These are phyloP conservation scores for Artemisia annua DNA, from an alignment of 129 eudicot genomes.

Conservation along the genomic window DNA sequence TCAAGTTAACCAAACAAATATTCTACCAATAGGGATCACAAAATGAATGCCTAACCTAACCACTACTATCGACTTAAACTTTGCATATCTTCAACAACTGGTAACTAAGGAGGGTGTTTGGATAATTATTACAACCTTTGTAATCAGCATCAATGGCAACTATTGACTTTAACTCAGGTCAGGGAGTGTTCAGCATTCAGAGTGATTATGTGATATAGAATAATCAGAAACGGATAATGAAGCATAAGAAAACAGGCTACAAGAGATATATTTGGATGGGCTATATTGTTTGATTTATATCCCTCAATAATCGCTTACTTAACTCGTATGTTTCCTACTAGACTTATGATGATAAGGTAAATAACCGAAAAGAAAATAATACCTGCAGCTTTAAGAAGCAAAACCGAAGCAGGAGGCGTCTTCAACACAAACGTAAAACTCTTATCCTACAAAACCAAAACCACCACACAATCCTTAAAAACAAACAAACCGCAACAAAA, in stretches of 20 bases:
- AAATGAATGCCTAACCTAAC: neutral
- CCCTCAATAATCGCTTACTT: neutral
- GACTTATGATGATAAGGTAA: neutral
- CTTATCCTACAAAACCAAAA: constrained; percentile 57
- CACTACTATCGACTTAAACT: neutral
- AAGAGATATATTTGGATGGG: too few relatives aligned
- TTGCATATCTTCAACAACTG: neutral
- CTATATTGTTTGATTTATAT: too few relatives aligned
- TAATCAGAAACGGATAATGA: too few relatives aligned
- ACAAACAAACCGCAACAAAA: neutral
- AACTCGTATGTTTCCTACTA: neutral
- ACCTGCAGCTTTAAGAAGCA: constrained; percentile 98
- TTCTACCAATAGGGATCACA: neutral
- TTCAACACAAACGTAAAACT: constrained; percentile 93
- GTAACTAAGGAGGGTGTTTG: neutral
- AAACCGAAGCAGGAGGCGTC: constrained; percentile 98
- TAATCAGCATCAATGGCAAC: neutral
- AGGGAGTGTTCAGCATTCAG: too few relatives aligned
- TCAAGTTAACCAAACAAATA: neutral
- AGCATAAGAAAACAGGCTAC: too few relatives aligned
- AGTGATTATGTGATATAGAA: too few relatives aligned
- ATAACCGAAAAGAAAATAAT: constrained; percentile 6
- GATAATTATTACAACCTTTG: too few relatives aligned
- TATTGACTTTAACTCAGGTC: neutral
- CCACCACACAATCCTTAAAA: neutral